phyloP scores from a whole-genome alignment of 2,329 filamentous ascomycete genomes.

The Talaromyces pinophilus region DNA sequence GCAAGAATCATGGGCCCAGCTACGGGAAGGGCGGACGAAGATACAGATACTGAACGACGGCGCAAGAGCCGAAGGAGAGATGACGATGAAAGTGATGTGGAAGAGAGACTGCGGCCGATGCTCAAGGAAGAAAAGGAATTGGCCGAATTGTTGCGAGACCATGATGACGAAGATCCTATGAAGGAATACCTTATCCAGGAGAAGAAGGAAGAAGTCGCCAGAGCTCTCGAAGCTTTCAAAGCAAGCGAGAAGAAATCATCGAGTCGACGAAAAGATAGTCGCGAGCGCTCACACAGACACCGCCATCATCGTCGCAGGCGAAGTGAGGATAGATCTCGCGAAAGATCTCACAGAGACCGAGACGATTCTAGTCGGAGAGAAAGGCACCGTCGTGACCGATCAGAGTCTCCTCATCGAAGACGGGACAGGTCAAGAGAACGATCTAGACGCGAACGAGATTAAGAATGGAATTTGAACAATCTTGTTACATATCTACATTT shows the following conservation, averaged over 20 bases:
- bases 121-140: conserved; percentile 82
- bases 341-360: conserved; percentile 34
- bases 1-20: conserved; percentile 52
- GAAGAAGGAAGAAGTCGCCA: conserved; percentile 84
- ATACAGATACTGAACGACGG: conserved; percentile 39
- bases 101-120: conserved; percentile 60
- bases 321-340: conserved; percentile 35
- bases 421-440: conserved; percentile 26
- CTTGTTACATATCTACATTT: conserved; percentile 4
- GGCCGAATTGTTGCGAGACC: conserved; percentile 69
- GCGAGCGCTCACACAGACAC: conserved; percentile 47
- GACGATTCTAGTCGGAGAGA: conserved; percentile 29
- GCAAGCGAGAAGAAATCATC: conserved; percentile 43
- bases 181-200: conserved; percentile 85
- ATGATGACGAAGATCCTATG: conserved; percentile 98
- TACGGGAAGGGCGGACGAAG: conserved; percentile 36
- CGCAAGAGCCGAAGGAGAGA: conserved; percentile 34
- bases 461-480: conserved; percentile 4
- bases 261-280: conserved; percentile 33
- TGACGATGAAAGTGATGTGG: conserved; percentile 51
- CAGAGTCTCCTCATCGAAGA: conserved; percentile 17
- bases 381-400: conserved; percentile 23
- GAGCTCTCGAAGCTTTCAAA: conserved; percentile 61
- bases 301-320: conserved; percentile 41
- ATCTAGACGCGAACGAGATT: conserved; percentile 32